Evolutionary conservation across 371 early-diverging fungal species (phyloP), one percentile per base, ranked within the genome.

Genomic region (Mucor piriformis): DNA sequence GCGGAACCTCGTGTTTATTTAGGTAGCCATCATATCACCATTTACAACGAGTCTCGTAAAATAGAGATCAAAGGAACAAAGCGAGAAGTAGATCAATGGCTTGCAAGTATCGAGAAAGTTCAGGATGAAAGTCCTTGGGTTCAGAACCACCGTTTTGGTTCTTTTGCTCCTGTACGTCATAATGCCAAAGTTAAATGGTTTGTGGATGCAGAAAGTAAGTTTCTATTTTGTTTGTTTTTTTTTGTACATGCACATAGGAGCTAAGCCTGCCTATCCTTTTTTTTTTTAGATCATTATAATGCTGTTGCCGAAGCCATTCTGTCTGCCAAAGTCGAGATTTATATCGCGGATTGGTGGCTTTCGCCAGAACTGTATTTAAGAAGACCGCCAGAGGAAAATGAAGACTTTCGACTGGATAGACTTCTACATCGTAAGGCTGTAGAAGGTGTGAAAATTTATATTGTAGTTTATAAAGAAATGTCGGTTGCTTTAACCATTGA

Each of bases 301-400:
- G 89, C 88, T 1, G 79, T 95, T 4, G 90, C 90, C 3, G 91
- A 92, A 59, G 90, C 92, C 16, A 79, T 95, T 58, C 64, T 86
- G 40, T 81, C 83, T 38, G 95, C 96, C 47, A 88, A 87, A 57
- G 69, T 74, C 23, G 86, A 86, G 62, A 92, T 95, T 38, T 94
- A 91, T 67, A 94, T 95, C 53, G 82, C 80, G 10, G 97, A 93
- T 70, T 97, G 97, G 97, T 95, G 95, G 93, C 74, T 93, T 24
- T 81, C 87, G 10, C 94, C 94, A 6, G 92, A 93, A 59, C 48
- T 93, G 81, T 94, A 93, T 69, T 69, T 96, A 52, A 83, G 89
- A 18, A 79, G 95, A 18, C 94, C 93, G 6, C 84, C 89, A 21
- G 82, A 82, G 54, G 69, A 87, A 44, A 83, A 93, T 53, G 82